Base-by-base conservation (phyloP, 1,284 basidiomycete species). In the Neonothopanus nambi region DNA sequence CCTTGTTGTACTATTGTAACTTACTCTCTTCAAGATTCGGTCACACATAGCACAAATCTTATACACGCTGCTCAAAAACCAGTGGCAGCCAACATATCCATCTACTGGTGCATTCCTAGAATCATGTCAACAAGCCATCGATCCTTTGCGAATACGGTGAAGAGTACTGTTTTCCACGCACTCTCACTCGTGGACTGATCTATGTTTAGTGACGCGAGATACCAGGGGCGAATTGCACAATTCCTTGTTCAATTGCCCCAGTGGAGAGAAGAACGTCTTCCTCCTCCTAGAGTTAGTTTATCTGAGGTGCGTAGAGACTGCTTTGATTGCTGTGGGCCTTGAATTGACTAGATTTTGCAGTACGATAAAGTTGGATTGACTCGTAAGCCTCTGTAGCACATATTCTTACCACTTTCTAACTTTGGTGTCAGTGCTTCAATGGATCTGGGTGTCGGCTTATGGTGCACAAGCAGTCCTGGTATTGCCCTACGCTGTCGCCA, bases 311-410 rank as follows among this genome's bases (percentile, higher is more conserved):
- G 71, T 66, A 18, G 12, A 5, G 36, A 2, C 20, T 26, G 4
- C 11, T 45, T 9, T 17, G 24, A 28, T 17, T 12, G 3, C 3
- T 18, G 30, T 45, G 24, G 15, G 15, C 5, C 8, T 40, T 12
- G 9, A 17, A 17, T 17, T 46, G 45, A 59, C 50, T 30, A 39
- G 38, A 52, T 54, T 71, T 68, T 26, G 38, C 61, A 84, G 74
- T 96, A 96, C 67, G 94, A 97, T 72, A 93, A 91, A 73, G 84
- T 92, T 52, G 88, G 90, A 11, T 71, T 92, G 54, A 89, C 89
- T 20, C 70, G 89, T 90, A 67, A 63, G 82, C 67, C 35, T 47
- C 13, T 40, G 38, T 28, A n/a, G 17, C 23, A 1, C 39, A 5
- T 42, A 6, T 40, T 6, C 9, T 63, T 64, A 58, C 67, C 58